A percentile compares a stretch with the other conserved stretches of the same genome.
phyloP scores from a whole-genome alignment of 2,329 filamentous ascomycete genomes.

The Phaeosphaeriaceae sp. region DNA sequence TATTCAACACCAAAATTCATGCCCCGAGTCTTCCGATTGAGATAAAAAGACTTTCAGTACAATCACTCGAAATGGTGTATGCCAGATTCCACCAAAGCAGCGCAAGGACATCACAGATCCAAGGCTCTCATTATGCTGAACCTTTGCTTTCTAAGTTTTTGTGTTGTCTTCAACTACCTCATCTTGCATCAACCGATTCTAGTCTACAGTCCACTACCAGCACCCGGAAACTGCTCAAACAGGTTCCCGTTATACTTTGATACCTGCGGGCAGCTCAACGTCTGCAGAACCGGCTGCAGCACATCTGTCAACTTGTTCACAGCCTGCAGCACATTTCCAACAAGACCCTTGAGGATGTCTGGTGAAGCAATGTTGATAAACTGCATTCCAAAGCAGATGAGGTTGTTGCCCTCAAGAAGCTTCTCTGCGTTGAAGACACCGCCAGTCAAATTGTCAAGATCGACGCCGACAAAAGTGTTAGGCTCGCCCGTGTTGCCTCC shows the following conservation, averaged over 20 bases:
- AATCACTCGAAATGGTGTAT: too few species aligned
- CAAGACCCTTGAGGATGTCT: conserved; percentile 20
- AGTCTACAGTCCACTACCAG: neutral
- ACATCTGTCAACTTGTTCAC: conserved; percentile 23
- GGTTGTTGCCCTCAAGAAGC: conserved; percentile 26
- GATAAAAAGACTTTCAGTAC: too few species aligned
- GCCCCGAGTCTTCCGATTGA: too few species aligned
- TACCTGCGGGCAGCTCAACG: conserved; percentile 23
- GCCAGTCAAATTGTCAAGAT: conserved; percentile 24
- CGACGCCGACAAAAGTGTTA: conserved; percentile 26
- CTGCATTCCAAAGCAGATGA: conserved; percentile 25
- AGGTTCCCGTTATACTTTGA: conserved; percentile 16
- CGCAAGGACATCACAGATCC: neutral
- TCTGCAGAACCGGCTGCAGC: conserved; percentile 18
- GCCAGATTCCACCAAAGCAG: too few species aligned
- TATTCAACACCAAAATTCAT: too few species aligned
- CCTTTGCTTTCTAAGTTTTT: neutral
- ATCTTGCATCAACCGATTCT: neutral
- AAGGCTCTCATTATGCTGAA: neutral
- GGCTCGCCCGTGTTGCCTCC: conserved; percentile 30
- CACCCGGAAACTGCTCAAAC: conserved; percentile 1
- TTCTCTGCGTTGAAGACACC: conserved; percentile 22
- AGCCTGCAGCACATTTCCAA: conserved; percentile 21
- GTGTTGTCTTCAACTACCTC: neutral
- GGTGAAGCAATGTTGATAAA: conserved; percentile 20